phyloP scores from a whole-genome alignment of 2,329 filamentous ascomycete species.

The Fusarium clavum region DNA sequence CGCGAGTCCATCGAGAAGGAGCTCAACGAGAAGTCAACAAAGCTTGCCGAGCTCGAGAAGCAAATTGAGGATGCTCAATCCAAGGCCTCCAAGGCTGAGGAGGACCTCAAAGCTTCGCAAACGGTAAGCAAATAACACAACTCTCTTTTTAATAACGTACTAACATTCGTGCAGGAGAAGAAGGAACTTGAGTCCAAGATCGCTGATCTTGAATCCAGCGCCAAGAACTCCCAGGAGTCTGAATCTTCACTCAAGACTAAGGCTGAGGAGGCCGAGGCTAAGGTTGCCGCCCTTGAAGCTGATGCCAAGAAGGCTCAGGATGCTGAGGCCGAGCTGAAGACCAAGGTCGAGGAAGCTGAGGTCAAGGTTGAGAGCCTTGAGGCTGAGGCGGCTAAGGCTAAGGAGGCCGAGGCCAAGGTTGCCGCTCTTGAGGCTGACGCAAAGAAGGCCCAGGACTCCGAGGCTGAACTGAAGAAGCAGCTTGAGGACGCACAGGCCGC shows the following conservation, averaged over 20 bases:
- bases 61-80: constrained; percentile 52
- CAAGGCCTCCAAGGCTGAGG: constrained; percentile 53
- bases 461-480: constrained; percentile 36
- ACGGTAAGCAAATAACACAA: constrained; percentile 43
- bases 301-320: constrained; percentile 22
- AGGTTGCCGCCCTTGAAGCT: constrained; percentile 18
- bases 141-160: background rate
- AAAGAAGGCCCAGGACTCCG: constrained; percentile 17
- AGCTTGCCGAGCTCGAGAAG: constrained; percentile 48
- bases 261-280: constrained; percentile 23
- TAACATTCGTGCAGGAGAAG: constrained; percentile 42
- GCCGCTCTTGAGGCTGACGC: constrained; percentile 13
- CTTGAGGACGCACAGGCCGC: constrained; percentile 36
- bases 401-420: constrained; percentile 19
- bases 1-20: constrained; percentile 47
- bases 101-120: constrained; percentile 51
- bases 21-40: constrained; percentile 47
- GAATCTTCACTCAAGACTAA: constrained; percentile 37
- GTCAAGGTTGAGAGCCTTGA: constrained; percentile 10
- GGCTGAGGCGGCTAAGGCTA: constrained; percentile 6
- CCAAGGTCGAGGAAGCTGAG: constrained; percentile 26
- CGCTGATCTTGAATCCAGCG: constrained; percentile 33
- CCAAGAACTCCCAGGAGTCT: constrained; percentile 34
- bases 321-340: constrained; percentile 20
- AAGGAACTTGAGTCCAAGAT: constrained; percentile 35